Percentiles rank a stretch among this genome's conserved stretches.
phyloP scores from a whole-genome alignment of 306 rosid species.

The Cicer arietinum region DNA sequence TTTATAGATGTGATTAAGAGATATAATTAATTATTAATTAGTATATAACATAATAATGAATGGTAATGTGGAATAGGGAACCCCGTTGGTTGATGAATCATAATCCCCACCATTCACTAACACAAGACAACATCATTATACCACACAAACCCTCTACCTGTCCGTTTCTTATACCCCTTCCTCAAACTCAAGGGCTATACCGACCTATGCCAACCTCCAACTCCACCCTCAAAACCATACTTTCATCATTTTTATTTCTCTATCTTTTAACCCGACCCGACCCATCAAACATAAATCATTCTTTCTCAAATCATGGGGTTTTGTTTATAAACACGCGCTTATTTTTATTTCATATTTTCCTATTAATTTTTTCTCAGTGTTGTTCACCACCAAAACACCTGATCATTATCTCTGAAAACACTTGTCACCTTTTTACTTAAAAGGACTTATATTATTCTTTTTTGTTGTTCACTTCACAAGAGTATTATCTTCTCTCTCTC shows the following conservation, averaged over 20 bases:
- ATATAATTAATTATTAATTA: not conserved
- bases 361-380: constrained; percentile 39
- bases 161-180: constrained; percentile 70
- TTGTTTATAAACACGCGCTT: constrained; percentile 79
- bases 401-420: constrained; percentile 76
- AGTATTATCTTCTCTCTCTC: constrained; percentile 26
- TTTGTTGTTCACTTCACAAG: constrained; percentile 15
- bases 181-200: constrained; percentile 27
- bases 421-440: constrained; percentile 71
- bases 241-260: constrained; percentile 56
- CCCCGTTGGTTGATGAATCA: constrained; percentile 83
- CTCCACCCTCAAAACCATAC: constrained; percentile 45
- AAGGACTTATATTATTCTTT: constrained; percentile 26
- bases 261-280: not conserved
- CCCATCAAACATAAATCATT: constrained; percentile 46
- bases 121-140: constrained; percentile 93
- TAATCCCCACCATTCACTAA: constrained; percentile 74
- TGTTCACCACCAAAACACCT: constrained; percentile 85
- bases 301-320: constrained; percentile 60
- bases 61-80: constrained; percentile 56
- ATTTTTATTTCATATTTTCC: constrained; percentile 35
- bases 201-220: constrained; percentile 31
- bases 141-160: constrained; percentile 61
- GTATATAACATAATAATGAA: constrained; percentile 18
- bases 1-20: constrained; percentile 29